Base-by-base conservation (phyloP, 306 rosid genomes). In the Pueraria montana region DNA sequence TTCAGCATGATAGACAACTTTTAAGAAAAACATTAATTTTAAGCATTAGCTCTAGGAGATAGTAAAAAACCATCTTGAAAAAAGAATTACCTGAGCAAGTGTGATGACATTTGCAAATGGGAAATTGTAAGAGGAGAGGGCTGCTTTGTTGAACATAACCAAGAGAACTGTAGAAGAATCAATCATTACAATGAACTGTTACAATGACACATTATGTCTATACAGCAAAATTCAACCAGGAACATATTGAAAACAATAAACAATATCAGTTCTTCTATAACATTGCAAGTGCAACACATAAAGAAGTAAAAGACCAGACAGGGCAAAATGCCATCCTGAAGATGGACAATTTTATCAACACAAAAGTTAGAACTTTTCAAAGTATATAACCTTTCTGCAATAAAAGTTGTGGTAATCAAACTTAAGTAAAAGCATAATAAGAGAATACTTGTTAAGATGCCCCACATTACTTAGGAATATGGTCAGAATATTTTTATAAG, bases 141-240 rank as follows among this genome's bases (percentile, higher is more conserved):
- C 90, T 49, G 95, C 95, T 87, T 93, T 89, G 82, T 93, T 93
- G 94, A 93, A 89, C 88, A 93, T 49, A 76, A 93, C 87, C 91
- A 93, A 84, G 64, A 93, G 89, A 74, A 91, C 94, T 93, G 84
- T 67, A 79, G 16, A 80, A 49, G 16, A 84, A 56, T 38, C 70
- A 79, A 77, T 49, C 40, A 70, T 82, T 77, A 53, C 16, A 79
- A 62, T 64, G 21, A n/a, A 61, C 11, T 50, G 56, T 82, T 74
- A 70, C 48, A 42, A 72, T 42, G 12, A 21, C 27, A 27, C 21
- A 52, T 30, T 64, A 17, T 16, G 30, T 27, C 40, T 27, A 65
- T 34, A 17, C 36, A 36, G 1, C 26, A 36, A 65, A 36, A 36
- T 17, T 65, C 72, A 34, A 65, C 16, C 8, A 65, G 72, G 43